phyloP scores from a whole-genome alignment of 2,329 filamentous ascomycete genomes.

The Madurella fahalii region DNA sequence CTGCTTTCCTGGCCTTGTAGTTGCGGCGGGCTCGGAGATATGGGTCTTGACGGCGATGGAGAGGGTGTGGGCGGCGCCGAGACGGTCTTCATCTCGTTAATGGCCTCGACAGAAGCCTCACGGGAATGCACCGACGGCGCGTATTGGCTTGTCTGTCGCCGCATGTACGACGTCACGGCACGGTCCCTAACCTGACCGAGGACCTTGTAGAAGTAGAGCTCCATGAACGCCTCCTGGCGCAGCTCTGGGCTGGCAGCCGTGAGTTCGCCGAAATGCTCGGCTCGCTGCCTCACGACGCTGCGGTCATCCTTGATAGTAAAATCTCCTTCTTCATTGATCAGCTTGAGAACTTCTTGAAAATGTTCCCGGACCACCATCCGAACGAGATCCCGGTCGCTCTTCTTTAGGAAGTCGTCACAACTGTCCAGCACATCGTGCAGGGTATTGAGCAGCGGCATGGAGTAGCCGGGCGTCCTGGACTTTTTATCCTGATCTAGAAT shows the following conservation, averaged over 20 bases:
- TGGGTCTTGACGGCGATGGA: background rate
- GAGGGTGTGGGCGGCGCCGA: slow-evolving; percentile 11
- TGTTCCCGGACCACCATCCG: slow-evolving; percentile 46
- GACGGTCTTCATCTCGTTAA: background rate
- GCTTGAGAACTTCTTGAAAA: slow-evolving; percentile 44
- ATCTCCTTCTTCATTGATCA: slow-evolving; percentile 38
- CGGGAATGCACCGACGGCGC: slow-evolving; percentile 21
- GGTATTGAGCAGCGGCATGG: slow-evolving; percentile 35
- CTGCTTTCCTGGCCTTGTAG: slow-evolving; percentile 5
- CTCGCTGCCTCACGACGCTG: slow-evolving; percentile 9
- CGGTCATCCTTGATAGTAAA: slow-evolving; percentile 13
- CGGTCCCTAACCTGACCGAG: slow-evolving; percentile 37
- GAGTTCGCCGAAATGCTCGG: slow-evolving; percentile 41
- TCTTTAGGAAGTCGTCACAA: slow-evolving; percentile 42
- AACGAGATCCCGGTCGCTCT: slow-evolving; percentile 34
- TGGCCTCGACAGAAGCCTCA: slow-evolving; percentile 16
- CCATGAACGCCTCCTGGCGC: slow-evolving; percentile 48
- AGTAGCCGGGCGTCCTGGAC: slow-evolving; percentile 26
- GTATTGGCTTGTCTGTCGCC: slow-evolving; percentile 22
- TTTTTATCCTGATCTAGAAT: slow-evolving; percentile 19
- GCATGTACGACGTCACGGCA: slow-evolving; percentile 29
- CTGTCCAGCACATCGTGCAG: slow-evolving; percentile 40
- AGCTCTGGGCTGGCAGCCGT: slow-evolving; percentile 45
- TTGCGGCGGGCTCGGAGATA: slow-evolving; percentile 3
- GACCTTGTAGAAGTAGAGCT: slow-evolving; percentile 48